Evolutionary conservation across 768 basidiomycete genomes (phyloP).

Genomic region (Podaxis pistillaris): DNA sequence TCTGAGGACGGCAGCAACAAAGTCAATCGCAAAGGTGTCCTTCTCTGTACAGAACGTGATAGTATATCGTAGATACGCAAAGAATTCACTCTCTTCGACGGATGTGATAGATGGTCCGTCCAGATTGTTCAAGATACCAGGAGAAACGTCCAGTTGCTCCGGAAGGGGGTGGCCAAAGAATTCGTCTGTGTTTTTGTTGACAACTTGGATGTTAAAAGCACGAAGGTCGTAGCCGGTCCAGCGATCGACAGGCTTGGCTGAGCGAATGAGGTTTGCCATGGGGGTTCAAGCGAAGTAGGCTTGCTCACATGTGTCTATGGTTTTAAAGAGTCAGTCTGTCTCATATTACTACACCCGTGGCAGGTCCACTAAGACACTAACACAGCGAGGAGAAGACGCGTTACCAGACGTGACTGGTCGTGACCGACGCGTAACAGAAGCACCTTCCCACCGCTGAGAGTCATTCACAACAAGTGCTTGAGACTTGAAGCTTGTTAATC

Average conservation of each 20-base stretch:
- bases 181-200: neutral
- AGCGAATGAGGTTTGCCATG: neutral
- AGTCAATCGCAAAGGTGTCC: neutral
- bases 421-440: slow-evolving; percentile 7
- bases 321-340: too few relatives aligned
- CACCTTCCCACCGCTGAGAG: neutral
- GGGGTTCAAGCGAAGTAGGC: neutral
- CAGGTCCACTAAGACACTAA: too few relatives aligned
- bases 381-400: neutral
- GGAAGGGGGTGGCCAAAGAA: neutral
- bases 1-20: neutral
- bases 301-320: too few relatives aligned
- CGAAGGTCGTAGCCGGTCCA: neutral
- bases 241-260: neutral
- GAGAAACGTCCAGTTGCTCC: neutral
- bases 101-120: neutral
- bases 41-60: neutral
- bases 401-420: slow-evolving; percentile 6
- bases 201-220: neutral
- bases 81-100: neutral
- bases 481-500: neutral
- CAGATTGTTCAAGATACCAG: neutral
- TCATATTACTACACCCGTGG: too few relatives aligned
- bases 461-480: neutral
- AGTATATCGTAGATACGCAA: neutral